These are phyloP conservation scores for Fusarium nematophilum DNA, from an alignment of 2,329 filamentous ascomycete genomes.

Conservation along the genomic window DNA sequence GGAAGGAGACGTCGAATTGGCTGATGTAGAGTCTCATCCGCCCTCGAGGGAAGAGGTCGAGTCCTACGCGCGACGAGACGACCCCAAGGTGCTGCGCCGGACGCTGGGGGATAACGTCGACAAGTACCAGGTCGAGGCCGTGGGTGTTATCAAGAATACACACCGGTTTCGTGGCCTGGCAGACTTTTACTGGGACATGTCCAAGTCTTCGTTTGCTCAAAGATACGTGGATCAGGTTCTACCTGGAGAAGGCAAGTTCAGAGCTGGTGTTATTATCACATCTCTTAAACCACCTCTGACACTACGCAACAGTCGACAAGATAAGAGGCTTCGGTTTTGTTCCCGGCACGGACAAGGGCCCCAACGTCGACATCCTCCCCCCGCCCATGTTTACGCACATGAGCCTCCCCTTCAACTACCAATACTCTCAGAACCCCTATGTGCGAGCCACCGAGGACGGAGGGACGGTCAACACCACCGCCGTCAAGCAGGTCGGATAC, in stretches of 20 bases:
- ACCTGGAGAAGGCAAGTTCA: slow-evolving; percentile 72
- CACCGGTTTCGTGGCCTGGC: slow-evolving; percentile 90
- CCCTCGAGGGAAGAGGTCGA: slow-evolving; percentile 44
- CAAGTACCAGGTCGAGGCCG: slow-evolving; percentile 74
- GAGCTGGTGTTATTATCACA: too few relatives aligned
- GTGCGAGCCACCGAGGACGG: slow-evolving; percentile 72
- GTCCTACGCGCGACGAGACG: slow-evolving; percentile 62
- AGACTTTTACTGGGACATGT: slow-evolving; percentile 86
- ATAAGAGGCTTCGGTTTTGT: slow-evolving; percentile 74
- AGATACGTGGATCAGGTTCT: slow-evolving; percentile 78
- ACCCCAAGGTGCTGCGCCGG: slow-evolving; percentile 66
- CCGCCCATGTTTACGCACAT: slow-evolving; percentile 83
- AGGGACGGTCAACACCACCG: slow-evolving; percentile 68
- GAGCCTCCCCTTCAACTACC: slow-evolving; percentile 79
- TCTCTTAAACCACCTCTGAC: not conserved
- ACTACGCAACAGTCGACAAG: slow-evolving; percentile 56
- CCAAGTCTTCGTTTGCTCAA: slow-evolving; percentile 74
- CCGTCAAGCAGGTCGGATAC: slow-evolving; percentile 68
- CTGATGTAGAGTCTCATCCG: slow-evolving; percentile 36
- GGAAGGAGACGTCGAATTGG: slow-evolving; percentile 55
- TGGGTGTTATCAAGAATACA: slow-evolving; percentile 80
- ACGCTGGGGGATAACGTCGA: slow-evolving; percentile 77
- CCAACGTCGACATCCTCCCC: slow-evolving; percentile 78
- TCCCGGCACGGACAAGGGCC: slow-evolving; percentile 67
- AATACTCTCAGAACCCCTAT: slow-evolving; percentile 87